A percentile compares a stretch with the other conserved stretches of the same genome.
Conservation (phyloP, 2,329 filamentous ascomycete species). For the Hirsutella minnesotensis region DNA sequence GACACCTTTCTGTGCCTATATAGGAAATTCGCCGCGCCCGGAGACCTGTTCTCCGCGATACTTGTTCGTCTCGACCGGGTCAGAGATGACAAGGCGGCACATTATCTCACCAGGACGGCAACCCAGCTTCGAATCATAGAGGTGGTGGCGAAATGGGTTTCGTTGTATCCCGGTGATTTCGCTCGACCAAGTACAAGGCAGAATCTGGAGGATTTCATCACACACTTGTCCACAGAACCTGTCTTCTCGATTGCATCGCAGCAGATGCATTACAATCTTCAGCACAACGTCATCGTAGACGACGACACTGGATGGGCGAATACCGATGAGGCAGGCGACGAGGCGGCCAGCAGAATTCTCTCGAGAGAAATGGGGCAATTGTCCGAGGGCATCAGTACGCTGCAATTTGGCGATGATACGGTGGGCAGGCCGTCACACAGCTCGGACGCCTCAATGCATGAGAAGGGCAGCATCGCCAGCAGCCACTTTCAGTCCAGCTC, state of each 20-base stretch:
- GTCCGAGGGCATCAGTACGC: slow-evolving; percentile 29
- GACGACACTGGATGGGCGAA: slow-evolving; percentile 92
- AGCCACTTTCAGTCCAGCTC: slow-evolving; percentile 48
- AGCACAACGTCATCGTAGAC: slow-evolving; percentile 62
- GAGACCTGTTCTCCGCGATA: slow-evolving; percentile 65
- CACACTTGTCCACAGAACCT: slow-evolving; percentile 60
- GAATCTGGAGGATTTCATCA: slow-evolving; percentile 64
- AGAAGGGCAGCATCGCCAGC: slow-evolving; percentile 23
- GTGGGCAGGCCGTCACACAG: slow-evolving; percentile 32
- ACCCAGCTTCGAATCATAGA: slow-evolving; percentile 75
- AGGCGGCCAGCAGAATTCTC: slow-evolving; percentile 20
- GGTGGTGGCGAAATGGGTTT: slow-evolving; percentile 80
- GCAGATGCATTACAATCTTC: slow-evolving; percentile 72
- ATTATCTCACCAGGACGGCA: slow-evolving; percentile 65
- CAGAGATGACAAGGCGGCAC: slow-evolving; percentile 52
- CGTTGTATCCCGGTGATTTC: slow-evolving; percentile 86
- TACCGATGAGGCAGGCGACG: slow-evolving; percentile 46
- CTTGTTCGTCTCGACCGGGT: slow-evolving; percentile 62
- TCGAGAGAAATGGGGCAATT: slow-evolving; percentile 28
- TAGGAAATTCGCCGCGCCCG: slow-evolving; percentile 80
- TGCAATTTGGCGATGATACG: slow-evolving; percentile 35
- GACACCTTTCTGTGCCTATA: slow-evolving; percentile 88
- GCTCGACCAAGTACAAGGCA: slow-evolving; percentile 63
- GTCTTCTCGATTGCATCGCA: slow-evolving; percentile 77
- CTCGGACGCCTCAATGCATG: slow-evolving; percentile 30